phyloP scores from a whole-genome alignment of 2,329 filamentous ascomycete species.

The Ilyonectria destructans region DNA sequence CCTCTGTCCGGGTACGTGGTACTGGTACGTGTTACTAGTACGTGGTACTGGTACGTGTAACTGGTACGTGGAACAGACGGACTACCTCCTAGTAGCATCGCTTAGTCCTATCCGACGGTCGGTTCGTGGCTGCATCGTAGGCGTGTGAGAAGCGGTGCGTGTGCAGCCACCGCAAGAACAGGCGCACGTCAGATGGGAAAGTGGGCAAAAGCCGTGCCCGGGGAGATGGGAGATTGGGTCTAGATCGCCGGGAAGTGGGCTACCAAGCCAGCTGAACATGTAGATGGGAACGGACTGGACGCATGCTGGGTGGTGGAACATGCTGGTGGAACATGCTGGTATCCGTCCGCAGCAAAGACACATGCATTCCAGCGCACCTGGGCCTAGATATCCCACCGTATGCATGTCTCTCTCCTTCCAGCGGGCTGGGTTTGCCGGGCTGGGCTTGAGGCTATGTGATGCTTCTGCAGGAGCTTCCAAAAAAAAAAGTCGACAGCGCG shows the following conservation, averaged over 20 bases:
- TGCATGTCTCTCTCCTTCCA: constrained; percentile 7
- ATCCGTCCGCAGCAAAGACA: too few species aligned
- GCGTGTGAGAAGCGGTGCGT: background rate
- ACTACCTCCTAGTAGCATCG: background rate
- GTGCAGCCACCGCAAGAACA: background rate
- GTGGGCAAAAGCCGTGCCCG: constrained; percentile 37
- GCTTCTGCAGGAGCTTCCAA: constrained; percentile 18
- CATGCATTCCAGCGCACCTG: background rate
- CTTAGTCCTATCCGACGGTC: background rate
- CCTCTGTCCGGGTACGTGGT: too few species aligned
- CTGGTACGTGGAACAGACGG: background rate
- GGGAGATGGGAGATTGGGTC: constrained; percentile 41
- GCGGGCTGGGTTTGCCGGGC: background rate
- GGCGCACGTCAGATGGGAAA: constrained; percentile 39
- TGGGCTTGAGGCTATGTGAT: background rate
- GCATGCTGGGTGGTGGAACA: constrained; percentile 2
- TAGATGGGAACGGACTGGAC: constrained; percentile 18
- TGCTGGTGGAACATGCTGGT: background rate
- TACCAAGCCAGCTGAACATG: constrained; percentile 27
- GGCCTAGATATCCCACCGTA: background rate
- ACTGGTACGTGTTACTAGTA: background rate
- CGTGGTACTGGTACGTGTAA: background rate
- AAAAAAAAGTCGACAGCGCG: constrained; percentile 28
- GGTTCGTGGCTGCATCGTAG: background rate
- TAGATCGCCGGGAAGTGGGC: constrained; percentile 38